Evolutionary conservation across 1,139 yeast species (phyloP), one percentile per base, ranked within the genome.

Genomic region (Yamadazyma diddensiae): DNA sequence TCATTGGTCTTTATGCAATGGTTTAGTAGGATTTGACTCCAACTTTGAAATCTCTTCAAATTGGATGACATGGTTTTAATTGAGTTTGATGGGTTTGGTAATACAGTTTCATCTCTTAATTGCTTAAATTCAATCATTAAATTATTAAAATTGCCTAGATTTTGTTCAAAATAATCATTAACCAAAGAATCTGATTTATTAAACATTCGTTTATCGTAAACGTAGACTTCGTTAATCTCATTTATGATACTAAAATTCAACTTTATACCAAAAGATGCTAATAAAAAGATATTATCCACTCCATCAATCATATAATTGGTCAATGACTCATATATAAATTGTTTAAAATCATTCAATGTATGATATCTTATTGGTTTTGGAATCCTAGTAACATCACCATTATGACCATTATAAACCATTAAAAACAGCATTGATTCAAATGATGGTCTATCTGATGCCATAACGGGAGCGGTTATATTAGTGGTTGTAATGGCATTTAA

Each of bases 231-330:
- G 33, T 58, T 59, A 21, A 62, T 46, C 31, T 67, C 73, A 42
- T 65, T 62, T 30, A 74, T 58, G 49, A 71, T 67, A 24, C 66
- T 61, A 45, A 66, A 77, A 51, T 74, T 78, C 43, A 81, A 60
- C 45, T 73, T 77, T 29, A 73, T 68, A 0, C 88, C 92, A 55
- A 73, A 80, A 2, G 85, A 76, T 1, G 84, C 70, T 27, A 82
- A 55, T n/a, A 82, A 56, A 43, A 82, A 76, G 26, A 79, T 52
- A 43, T 77, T 72, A 16, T 67, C 73, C 1, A 66, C 62, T 4
- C 71, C 66, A 24, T 53, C 57, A 45, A 77, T 46, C 9, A 46
- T 31, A 26, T 47, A 43, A 26, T 45, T 43, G 10, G 55, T 46
- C 50, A 34, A 67, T 33, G 42, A 69, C 58, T 53, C 70, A 45